phyloP scores from a whole-genome alignment of 2,329 filamentous ascomycete genomes.

The Capronia epimyces region DNA sequence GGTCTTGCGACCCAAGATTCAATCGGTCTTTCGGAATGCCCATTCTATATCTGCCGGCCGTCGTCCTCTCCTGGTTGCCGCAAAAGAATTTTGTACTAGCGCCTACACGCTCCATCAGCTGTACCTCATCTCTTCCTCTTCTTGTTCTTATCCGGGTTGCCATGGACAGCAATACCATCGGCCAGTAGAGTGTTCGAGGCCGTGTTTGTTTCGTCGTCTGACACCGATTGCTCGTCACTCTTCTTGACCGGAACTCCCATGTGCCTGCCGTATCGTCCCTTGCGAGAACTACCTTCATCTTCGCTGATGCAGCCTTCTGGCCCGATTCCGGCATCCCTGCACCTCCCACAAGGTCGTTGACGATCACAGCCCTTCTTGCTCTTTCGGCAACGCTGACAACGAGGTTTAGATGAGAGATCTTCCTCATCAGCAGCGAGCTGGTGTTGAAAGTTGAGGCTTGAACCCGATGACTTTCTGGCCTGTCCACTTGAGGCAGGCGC shows the following conservation, averaged over 20 bases:
- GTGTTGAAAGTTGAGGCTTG: slow-evolving; percentile 57
- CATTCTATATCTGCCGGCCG: slow-evolving; percentile 15
- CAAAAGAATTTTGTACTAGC: background rate
- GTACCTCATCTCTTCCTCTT: slow-evolving; percentile 59
- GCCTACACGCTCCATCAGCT: background rate
- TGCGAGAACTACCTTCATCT: slow-evolving; percentile 94
- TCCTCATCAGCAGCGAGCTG: slow-evolving; percentile 69
- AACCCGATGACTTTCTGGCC: slow-evolving; percentile 57
- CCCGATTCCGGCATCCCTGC: slow-evolving; percentile 90
- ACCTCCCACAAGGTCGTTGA: slow-evolving; percentile 88
- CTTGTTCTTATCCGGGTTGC: slow-evolving; percentile 56
- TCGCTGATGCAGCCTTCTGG: slow-evolving; percentile 94
- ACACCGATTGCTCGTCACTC: slow-evolving; percentile 42
- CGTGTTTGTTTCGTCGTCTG: slow-evolving; percentile 50
- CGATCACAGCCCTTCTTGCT: slow-evolving; percentile 99
- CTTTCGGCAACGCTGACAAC: slow-evolving; percentile 96
- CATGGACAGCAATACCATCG: slow-evolving; percentile 32
- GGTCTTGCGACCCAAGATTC: slow-evolving; percentile 17
- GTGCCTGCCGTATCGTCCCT: slow-evolving; percentile 76
- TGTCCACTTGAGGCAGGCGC: slow-evolving; percentile 45
- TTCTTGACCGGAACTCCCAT: slow-evolving; percentile 65
- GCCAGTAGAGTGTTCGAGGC: slow-evolving; percentile 32
- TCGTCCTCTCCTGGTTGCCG: background rate
- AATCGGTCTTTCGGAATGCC: slow-evolving; percentile 4
- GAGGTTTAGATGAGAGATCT: slow-evolving; percentile 88